These are phyloP conservation scores for Corchorus capsularis DNA, from an alignment of 345 rosid genomes.

Conservation along the genomic window DNA sequence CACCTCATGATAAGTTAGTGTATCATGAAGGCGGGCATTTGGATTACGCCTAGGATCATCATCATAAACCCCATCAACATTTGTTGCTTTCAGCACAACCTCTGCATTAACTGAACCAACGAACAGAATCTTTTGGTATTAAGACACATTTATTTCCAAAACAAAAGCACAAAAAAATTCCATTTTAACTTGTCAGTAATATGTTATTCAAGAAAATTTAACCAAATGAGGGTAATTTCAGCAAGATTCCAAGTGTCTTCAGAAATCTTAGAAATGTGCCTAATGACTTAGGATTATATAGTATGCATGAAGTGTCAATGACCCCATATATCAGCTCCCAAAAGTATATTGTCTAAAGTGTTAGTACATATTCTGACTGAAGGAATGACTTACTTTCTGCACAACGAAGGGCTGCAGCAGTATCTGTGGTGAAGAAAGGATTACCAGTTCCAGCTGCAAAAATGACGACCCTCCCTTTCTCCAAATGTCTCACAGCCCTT, in stretches of 20 bases:
- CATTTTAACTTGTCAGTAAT: not conserved
- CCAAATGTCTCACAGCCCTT: constrained; percentile 87
- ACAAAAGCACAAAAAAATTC: not conserved
- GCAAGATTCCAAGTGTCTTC: not conserved
- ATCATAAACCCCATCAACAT: constrained; percentile 89
- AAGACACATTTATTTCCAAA: not conserved
- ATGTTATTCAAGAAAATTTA: not conserved
- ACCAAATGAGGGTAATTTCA: not conserved
- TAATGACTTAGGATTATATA: not conserved
- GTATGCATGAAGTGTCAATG: not conserved
- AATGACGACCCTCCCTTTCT: constrained; percentile 96
- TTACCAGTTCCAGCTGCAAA: constrained; percentile 98
- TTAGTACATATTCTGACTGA: constrained; percentile 1
- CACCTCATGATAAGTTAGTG: constrained; percentile 81
- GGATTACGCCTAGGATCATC: constrained; percentile 86
- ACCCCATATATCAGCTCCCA: not conserved
- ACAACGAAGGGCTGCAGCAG: constrained; percentile 96
- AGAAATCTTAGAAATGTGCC: not conserved
- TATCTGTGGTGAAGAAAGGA: constrained; percentile 96
- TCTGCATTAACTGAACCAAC: constrained; percentile 79
- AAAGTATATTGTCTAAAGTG: not conserved
- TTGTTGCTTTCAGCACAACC: constrained; percentile 91
- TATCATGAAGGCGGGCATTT: constrained; percentile 74
- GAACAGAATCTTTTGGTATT: not conserved
- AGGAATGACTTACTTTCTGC: constrained; percentile 76